Conservation (phyloP, 805 yeast genomes). For the Lipomyces mesembrius region DNA sequence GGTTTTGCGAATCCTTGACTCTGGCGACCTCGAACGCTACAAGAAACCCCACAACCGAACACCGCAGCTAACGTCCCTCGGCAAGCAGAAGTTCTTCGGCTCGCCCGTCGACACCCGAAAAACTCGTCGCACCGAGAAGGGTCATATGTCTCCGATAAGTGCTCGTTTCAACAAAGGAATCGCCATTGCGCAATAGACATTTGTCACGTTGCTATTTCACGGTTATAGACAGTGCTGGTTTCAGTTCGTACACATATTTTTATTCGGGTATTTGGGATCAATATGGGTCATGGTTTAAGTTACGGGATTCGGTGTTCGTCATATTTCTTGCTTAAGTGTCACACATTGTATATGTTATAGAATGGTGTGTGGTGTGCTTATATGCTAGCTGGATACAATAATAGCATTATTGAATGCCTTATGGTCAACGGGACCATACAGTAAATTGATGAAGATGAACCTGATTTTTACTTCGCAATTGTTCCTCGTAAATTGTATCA, state of each 20-base stretch:
- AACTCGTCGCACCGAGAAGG: slow-evolving; percentile 28
- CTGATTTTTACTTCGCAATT: too few species aligned
- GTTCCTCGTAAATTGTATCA: too few species aligned
- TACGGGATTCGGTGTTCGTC: slow-evolving; percentile 1
- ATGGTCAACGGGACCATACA: too few species aligned
- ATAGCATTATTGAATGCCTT: not conserved
- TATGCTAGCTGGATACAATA: not conserved
- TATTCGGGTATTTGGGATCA: not conserved
- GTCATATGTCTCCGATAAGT: slow-evolving; percentile 23
- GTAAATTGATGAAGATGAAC: too few species aligned
- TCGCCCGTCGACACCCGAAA: slow-evolving; percentile 22
- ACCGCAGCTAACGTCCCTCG: slow-evolving; percentile 2
- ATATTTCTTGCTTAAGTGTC: not conserved
- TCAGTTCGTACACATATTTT: not conserved
- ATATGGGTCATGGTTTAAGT: not conserved
- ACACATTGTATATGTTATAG: not conserved
- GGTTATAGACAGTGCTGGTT: not conserved
- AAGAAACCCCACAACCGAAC: slow-evolving; percentile 34
- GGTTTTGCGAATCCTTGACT: slow-evolving; percentile 33
- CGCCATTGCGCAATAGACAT: slow-evolving; percentile 11
- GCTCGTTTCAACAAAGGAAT: slow-evolving; percentile 28
- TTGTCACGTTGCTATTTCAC: not conserved
- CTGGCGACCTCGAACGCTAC: slow-evolving; percentile 35
- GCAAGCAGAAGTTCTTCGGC: slow-evolving; percentile 25
- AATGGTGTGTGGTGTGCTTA: not conserved